Base-by-base conservation (phyloP, 2,329 filamentous ascomycete species). In the Monosporascus sp. region DNA sequence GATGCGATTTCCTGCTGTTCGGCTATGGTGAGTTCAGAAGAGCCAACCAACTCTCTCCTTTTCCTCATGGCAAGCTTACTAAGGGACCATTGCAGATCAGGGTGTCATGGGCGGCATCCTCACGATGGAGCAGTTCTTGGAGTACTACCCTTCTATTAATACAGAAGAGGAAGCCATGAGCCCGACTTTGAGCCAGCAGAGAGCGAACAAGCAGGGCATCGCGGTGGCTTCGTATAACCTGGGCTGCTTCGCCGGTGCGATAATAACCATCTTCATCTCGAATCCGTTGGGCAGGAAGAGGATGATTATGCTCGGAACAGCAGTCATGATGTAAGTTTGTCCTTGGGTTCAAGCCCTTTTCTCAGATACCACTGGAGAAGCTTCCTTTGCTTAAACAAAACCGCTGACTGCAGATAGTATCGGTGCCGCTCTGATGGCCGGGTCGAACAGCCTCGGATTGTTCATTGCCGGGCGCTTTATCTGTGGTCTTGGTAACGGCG, bases 51-150 rank as follows among this genome's bases (percentile, higher is more conserved):
- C 37, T 36, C 20, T 27, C 44, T 31, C 46, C 31, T 7, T 11
- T 39, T 45, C 25, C 11, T 47, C 20, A 34, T 47, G 50, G 31
- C 9, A 52, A 55, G 49, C 50, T 53, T 18, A 51, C 58, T 46
- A 46, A 46, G 31, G 4, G 42, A 31, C 74, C 69, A 42, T 69
- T 77, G 11, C 78, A 85, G 87, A 90, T 67, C 85, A 88, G 69
- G 84, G 87, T 64, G 85, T 90, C 9, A 90, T 89, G 78, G 88
- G 85, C 46, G 85, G 85, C 52, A 83, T 93, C 57, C 73, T 93
- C 52, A 89, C 86, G 3, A 78, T 92, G 62, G 71, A 78, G 20
- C 76, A 77, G 9, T 89, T 88, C 60, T 72, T 83, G 2, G 61
- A 67, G 2, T 68, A 72, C 17, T 84, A 84, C 57, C 81, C 80